Base-by-base conservation (phyloP, 352 stramenopile species). In the Thalassiosira hispida region DNA sequence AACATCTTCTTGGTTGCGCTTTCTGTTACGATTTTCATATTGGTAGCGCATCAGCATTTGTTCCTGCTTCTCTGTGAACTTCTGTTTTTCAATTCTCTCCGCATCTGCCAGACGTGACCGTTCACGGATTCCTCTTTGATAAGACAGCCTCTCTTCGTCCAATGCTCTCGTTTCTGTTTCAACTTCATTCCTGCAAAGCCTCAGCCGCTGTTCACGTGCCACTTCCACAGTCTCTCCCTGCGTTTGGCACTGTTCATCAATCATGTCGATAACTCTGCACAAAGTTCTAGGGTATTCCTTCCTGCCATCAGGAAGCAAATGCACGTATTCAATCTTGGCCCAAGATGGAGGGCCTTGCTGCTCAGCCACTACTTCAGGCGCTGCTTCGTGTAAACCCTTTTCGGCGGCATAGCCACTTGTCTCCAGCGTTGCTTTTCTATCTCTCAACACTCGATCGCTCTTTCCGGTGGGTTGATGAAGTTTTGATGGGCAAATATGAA, bases 41-140 rank as follows among this genome's bases (percentile, higher is more conserved):
- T 84, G 66, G 44, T 82, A 84, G n/a, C 67, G 68, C 52, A 87
- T 73, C 55, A 79, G 62, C 44, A 76, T 49, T 29, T 80, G 53
- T 20, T 77, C 57, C 18, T 63, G 61, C n/a, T 74, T 72, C 23
- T 87, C 80, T 31, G 38, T 80, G 51, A 77, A 87, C 29, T 66
- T 81, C n/a, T 87, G 80, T 31, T 84, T 87, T 71, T 87, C 80
- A 31, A 87, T 84, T 75, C 71, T 73, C 46, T 87, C 80, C 8
- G 35, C 60, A 76, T 84, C 80, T 44, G 71, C 59, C n/a, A 84
- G 31, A 22, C 72, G 65, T 12, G 33, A 53, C 40, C 80, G 77
- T 64, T 87, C 80, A 12, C 80, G 61, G 35, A 87, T 70, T 44
- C 80, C 75, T 57, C 75, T 81, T 44, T 79, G 65, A 67, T 84